Conservation (phyloP, 2,329 filamentous ascomycete species). For the Arthroderma sp. region DNA sequence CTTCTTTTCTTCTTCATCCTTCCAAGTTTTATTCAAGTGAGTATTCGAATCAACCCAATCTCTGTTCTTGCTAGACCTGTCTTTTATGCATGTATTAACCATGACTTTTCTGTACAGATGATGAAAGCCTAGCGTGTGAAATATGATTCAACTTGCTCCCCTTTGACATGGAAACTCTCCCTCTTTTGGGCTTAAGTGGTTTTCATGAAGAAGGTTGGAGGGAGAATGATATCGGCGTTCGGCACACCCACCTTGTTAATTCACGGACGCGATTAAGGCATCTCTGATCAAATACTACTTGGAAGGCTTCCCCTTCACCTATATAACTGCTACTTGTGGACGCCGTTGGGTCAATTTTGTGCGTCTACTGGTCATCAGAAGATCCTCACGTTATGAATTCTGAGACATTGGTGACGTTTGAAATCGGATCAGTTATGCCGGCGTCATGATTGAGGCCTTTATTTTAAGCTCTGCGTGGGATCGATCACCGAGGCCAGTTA, state of each 20-base stretch:
- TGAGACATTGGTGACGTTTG: background rate
- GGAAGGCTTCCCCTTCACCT: conserved; percentile 32
- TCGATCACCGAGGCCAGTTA: background rate
- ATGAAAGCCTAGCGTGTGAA: conserved; percentile 98
- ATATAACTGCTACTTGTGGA: background rate
- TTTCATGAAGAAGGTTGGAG: conserved; percentile 51
- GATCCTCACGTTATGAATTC: background rate
- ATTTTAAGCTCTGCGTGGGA: too few relatives aligned
- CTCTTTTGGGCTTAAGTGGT: conserved; percentile 73
- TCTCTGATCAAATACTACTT: conserved; percentile 66
- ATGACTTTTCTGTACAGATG: conserved; percentile 50
- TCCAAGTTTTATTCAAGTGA: conserved; percentile 98
- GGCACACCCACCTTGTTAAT: conserved; percentile 98
- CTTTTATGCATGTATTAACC: conserved; percentile 4
- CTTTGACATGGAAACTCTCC: conserved; percentile 68
- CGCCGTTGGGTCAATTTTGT: background rate
- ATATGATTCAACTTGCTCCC: conserved; percentile 66
- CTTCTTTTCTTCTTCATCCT: conserved; percentile 65
- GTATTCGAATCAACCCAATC: conserved; percentile 31
- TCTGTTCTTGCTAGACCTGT: conserved; percentile 1
- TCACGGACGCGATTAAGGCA: conserved; percentile 94
- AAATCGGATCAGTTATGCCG: background rate
- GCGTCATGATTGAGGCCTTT: too few relatives aligned
- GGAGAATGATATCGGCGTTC: conserved; percentile 96
- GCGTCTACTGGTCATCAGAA: background rate